These are phyloP conservation scores for Paraurostyla sp. DNA, from an alignment of 73 alveolate genomes.

Conservation along the genomic window DNA sequence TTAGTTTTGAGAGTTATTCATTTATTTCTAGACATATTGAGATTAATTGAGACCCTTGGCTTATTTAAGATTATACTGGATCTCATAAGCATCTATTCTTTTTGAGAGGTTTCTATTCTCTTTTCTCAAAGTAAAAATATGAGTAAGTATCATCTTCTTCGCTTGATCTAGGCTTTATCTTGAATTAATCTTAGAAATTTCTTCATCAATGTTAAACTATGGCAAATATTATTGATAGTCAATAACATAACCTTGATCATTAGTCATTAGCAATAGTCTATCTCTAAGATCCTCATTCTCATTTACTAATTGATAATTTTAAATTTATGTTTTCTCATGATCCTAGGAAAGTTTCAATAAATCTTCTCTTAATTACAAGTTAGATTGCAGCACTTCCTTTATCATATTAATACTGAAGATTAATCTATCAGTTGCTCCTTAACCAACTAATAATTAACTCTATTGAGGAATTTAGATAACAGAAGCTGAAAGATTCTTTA, in stretches of 20 bases:
- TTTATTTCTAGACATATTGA: not conserved
- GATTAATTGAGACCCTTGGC: not conserved
- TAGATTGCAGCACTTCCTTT: slow-evolving; percentile 51
- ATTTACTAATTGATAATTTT: slow-evolving; percentile 3
- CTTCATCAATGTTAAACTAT: not conserved
- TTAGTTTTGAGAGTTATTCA: not conserved
- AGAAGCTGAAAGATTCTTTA: slow-evolving; percentile 25
- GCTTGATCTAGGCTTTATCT: not conserved
- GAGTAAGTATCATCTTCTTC: slow-evolving; percentile 11
- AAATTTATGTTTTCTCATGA: slow-evolving; percentile 10
- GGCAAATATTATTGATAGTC: slow-evolving; percentile 44
- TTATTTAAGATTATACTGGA: not conserved
- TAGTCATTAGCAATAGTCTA: slow-evolving; percentile 5
- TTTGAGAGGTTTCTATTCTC: slow-evolving; percentile 34
- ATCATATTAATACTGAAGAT: slow-evolving; percentile 48
- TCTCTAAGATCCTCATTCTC: slow-evolving; percentile 62
- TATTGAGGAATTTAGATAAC: not conserved
- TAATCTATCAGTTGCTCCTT: slow-evolving; percentile 45
- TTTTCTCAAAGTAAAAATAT: slow-evolving; percentile 42
- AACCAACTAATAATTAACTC: not conserved
- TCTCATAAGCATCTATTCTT: slow-evolving; percentile 24
- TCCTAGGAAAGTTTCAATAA: slow-evolving; percentile 28
- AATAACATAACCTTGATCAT: slow-evolving; percentile 33
- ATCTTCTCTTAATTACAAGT: slow-evolving; percentile 47
- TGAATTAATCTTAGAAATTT: not conserved